Evolutionary conservation across 129 eudicot species (phyloP), one percentile per base, ranked within the genome.

Genomic region (Kitagawia praeruptora): DNA sequence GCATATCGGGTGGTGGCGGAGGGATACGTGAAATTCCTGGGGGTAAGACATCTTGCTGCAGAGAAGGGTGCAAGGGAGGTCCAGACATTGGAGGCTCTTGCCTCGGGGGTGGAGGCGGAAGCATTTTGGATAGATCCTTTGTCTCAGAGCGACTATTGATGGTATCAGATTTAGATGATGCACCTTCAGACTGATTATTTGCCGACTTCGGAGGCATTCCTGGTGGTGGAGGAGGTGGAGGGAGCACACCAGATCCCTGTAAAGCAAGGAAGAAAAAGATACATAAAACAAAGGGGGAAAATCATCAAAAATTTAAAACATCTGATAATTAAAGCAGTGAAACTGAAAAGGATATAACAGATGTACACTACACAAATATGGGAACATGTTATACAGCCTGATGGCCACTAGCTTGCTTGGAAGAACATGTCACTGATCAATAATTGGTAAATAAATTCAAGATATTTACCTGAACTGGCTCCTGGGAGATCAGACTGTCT

Each of bases 81-180:
- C 87, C 91, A 38, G 91, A 84, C 67, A 83, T 28, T 41, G 85
- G 80, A 8, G 93, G 91, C 75, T 84, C 92, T 79, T 82, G 93
- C 77, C 93, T 90, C 23, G 95, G 93, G 54, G 98, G 97, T n/a
- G 97, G 98, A 0, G 90, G 91, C 31, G 89, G 93, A 76, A 84
- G 72, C 89, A 90, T 80, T 84, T 86, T 89, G 13, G 90, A 75
- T 15, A 77, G 79, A 38, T 91, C 98, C 8, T 86, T 88, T 48
- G 83, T 64, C 73, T 87, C 96, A 67, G 80, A 45, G 8, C 79
- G 54, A 80, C 67, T 66, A 77, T 78, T 88, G 28, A 79, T 53
- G 19, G 81, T 70, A 69, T 82, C 90, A 74, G 88, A 54, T 47
- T 88, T 90, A 19, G 85, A 78, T 74, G 85, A 79, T 77, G 56